Conservation (phyloP, 352 stramenopile genomes). For the Phytophthora pini region DNA sequence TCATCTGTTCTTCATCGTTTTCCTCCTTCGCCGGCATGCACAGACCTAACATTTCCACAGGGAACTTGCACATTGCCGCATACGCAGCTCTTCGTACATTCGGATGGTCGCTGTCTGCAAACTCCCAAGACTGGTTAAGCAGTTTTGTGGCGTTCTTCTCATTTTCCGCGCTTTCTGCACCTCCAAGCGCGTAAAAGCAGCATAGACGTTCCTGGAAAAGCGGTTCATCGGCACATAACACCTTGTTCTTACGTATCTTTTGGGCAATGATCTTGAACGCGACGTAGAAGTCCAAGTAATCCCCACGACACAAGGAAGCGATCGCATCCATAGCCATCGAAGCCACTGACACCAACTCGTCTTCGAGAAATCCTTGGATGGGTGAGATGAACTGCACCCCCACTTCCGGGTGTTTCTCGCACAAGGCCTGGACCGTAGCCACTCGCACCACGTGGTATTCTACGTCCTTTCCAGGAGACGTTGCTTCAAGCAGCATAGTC, state of each 20-base stretch:
- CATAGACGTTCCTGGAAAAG: slow-evolving; percentile 70
- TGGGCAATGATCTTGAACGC: slow-evolving; percentile 76
- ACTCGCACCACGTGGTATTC: slow-evolving; percentile 61
- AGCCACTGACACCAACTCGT: slow-evolving; percentile 55
- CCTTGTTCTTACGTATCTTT: slow-evolving; percentile 75
- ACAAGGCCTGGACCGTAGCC: slow-evolving; percentile 70
- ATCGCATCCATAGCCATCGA: slow-evolving; percentile 75
- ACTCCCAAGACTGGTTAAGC: slow-evolving; percentile 59
- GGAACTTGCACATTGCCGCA: slow-evolving; percentile 49
- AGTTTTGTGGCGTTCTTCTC: slow-evolving; percentile 53
- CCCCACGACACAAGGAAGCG: slow-evolving; percentile 53
- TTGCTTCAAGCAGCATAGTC: slow-evolving; percentile 50
- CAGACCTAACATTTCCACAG: slow-evolving; percentile 55
- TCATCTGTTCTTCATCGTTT: slow-evolving; percentile 42
- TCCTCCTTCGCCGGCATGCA: slow-evolving; percentile 24
- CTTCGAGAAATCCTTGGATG: slow-evolving; percentile 67
- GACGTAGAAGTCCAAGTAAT: slow-evolving; percentile 81
- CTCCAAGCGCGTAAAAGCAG: slow-evolving; percentile 56
- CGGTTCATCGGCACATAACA: slow-evolving; percentile 47
- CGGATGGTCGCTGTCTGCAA: slow-evolving; percentile 36
- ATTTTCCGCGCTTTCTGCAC: slow-evolving; percentile 45
- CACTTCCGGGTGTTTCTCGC: slow-evolving; percentile 62
- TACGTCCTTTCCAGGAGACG: slow-evolving; percentile 26
- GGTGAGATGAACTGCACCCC: slow-evolving; percentile 72
- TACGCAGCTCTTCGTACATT: slow-evolving; percentile 56